Evolutionary conservation across 1,284 basidiomycete species (phyloP).

Genomic region (Hymenochaete sp.): DNA sequence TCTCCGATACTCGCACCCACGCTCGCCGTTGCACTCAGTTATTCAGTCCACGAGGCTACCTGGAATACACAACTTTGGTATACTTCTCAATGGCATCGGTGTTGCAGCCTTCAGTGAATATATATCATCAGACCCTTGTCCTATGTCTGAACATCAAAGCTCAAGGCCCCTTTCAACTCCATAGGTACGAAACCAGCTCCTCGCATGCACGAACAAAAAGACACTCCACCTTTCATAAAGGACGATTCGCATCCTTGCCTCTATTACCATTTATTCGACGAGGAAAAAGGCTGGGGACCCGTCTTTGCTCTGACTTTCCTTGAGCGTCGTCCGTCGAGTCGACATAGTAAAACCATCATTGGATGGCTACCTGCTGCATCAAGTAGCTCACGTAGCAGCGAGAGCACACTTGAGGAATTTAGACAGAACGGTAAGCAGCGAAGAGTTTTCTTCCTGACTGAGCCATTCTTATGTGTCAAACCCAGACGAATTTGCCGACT

Average conservation of each 20-base stretch:
- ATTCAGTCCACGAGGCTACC: no score
- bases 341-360: slow-evolving; percentile 45
- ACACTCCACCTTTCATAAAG: slow-evolving; percentile 3
- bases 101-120: no score
- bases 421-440: slow-evolving; percentile 53
- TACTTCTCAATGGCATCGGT: no score
- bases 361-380: slow-evolving; percentile 61
- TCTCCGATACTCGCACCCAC: no score
- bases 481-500: slow-evolving; percentile 46
- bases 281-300: slow-evolving; percentile 36
- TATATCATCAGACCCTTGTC: no score
- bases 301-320: slow-evolving; percentile 61
- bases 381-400: slow-evolving; percentile 24
- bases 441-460: not conserved
- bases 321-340: slow-evolving; percentile 32
- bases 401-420: slow-evolving; percentile 55
- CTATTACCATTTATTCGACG: slow-evolving; percentile 55
- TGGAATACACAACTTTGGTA: no score
- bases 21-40: no score
- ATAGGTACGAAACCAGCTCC: no score
- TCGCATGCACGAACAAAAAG: no score
- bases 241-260: slow-evolving; percentile 56
- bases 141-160: no score
- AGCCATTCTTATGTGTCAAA: not conserved
- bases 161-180: no score